Base-by-base conservation (phyloP, 2,329 filamentous ascomycete species). In the Clarireedia homoeocarpa region DNA sequence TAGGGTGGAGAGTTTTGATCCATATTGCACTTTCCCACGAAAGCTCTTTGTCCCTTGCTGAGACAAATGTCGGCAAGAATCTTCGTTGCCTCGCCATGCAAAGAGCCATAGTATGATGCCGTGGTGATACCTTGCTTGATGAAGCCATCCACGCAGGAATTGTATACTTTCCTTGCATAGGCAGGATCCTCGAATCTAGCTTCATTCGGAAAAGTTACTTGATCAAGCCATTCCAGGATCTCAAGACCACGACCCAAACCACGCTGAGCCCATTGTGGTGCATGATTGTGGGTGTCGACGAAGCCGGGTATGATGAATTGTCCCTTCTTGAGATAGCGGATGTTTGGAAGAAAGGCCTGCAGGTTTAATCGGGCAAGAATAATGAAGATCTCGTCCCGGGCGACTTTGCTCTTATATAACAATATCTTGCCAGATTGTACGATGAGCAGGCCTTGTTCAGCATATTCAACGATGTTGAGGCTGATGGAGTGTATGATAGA, bases 71-170 rank as follows among this genome's bases (percentile, higher is more conserved):
- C 82, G 1, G 91, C 88, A 3, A 97, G 83, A 10, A 95, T 79
- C 68, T 95, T 95, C 9, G 92, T 96, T 1, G 90, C 84, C 1
- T 81, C 77, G 1, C 94, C 86, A 70, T 95, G 85, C 59, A 89
- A 82, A 23, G 92, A 96, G 57, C 91, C 90, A 70, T 88, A 96
- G 77, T 96, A 96, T 17, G 88, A 82, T 6, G 89, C 90, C 10
- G 88, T 91, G 0, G 92, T 97, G 15, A 92, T 96, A 61, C 92
- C 92, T 69, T 96, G 83, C 23, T 88, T 79, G 4, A 97, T 80
- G 0, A 90, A 94, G 49, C 88, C 84, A 15, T 82, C 77, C 58
- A 97, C 81, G 61, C 89, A 86, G 57, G 86, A 84, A 36, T 79
- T 78, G 73, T 96, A 97, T 59, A 94, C 83, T 26, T 76, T 76